Evolutionary conservation across 805 yeast species (phyloP).

Genomic region (Suhomyces prunicola): DNA sequence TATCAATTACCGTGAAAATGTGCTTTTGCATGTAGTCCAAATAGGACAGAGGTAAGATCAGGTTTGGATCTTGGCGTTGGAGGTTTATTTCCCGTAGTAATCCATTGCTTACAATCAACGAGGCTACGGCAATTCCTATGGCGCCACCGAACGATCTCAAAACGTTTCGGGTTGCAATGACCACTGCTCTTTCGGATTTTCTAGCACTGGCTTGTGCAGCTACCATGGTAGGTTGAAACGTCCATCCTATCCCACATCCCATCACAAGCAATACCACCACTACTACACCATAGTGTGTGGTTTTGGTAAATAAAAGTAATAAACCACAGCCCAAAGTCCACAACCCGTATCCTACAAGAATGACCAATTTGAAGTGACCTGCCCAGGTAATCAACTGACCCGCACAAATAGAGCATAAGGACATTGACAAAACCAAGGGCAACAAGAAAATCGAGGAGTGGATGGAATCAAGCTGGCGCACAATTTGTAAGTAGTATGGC

Average conservation of each 20-base stretch:
- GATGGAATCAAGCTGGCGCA: constrained; percentile 19
- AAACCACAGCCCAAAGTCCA: constrained; percentile 26
- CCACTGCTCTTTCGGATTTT: constrained; percentile 34
- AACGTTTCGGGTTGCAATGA: constrained; percentile 31
- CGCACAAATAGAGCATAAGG: constrained; percentile 17
- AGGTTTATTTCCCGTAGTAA: constrained; percentile 17
- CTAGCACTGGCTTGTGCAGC: constrained; percentile 27
- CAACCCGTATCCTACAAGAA: constrained; percentile 17
- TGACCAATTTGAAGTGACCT: constrained; percentile 19
- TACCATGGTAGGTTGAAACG: constrained; percentile 26
- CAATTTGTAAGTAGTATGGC: constrained; percentile 24
- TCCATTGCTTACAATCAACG: constrained; percentile 27
- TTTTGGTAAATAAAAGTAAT: constrained; percentile 18
- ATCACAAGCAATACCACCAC: constrained; percentile 17
- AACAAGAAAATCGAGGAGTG: constrained; percentile 18
- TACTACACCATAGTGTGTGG: constrained; percentile 22
- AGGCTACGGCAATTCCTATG: constrained; percentile 28
- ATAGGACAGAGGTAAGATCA: constrained; percentile 5
- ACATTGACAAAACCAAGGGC: constrained; percentile 24
- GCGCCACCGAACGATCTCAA: constrained; percentile 35
- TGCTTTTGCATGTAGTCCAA: constrained; percentile 22
- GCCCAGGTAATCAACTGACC: constrained; percentile 16
- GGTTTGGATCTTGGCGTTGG: constrained; percentile 1
- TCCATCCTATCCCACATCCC: constrained; percentile 21
- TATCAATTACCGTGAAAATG: constrained; percentile 24